Conservation (phyloP, 148 eudicot species). For the Chenopodium album region DNA sequence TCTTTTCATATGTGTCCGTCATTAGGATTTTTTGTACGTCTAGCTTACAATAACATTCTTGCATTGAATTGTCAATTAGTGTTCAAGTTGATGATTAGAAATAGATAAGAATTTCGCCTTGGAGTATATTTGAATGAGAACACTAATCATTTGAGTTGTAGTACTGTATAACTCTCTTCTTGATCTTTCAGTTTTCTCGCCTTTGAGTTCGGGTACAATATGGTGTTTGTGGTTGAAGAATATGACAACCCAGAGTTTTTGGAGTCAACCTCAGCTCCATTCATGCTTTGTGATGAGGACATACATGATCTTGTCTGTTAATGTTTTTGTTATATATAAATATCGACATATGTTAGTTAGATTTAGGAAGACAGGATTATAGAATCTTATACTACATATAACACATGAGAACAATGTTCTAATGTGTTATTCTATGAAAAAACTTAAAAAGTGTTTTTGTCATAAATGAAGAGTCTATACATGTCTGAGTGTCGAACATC, state of each 20-base stretch:
- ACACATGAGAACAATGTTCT: neutral
- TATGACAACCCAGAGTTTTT: slow-evolving; percentile 14
- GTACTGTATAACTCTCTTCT: neutral
- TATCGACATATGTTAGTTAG: neutral
- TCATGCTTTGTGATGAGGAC: slow-evolving; percentile 9
- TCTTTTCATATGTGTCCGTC: neutral
- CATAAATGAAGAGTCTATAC: neutral
- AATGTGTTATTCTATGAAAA: neutral
- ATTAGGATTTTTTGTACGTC: neutral
- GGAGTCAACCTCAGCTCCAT: slow-evolving; percentile 14
- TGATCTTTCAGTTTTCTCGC: neutral
- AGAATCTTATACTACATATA: too few relatives aligned
- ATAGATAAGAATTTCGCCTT: neutral
- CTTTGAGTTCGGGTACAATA: slow-evolving; percentile 9
- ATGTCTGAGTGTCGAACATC: neutral
- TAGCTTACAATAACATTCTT: slow-evolving; percentile 1
- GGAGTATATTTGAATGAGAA: neutral
- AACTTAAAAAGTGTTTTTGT: too few relatives aligned
- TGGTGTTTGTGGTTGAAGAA: slow-evolving; percentile 3
- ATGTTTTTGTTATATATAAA: neutral
- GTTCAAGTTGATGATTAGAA: neutral
- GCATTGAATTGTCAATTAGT: neutral
- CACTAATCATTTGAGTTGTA: neutral
- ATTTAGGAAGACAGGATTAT: neutral
- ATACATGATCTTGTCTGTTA: slow-evolving; percentile 15